A percentile compares a stretch with the other conserved stretches of the same genome.
Conservation (phyloP, 345 rosid genomes). For the Anastatica hierochuntica region DNA sequence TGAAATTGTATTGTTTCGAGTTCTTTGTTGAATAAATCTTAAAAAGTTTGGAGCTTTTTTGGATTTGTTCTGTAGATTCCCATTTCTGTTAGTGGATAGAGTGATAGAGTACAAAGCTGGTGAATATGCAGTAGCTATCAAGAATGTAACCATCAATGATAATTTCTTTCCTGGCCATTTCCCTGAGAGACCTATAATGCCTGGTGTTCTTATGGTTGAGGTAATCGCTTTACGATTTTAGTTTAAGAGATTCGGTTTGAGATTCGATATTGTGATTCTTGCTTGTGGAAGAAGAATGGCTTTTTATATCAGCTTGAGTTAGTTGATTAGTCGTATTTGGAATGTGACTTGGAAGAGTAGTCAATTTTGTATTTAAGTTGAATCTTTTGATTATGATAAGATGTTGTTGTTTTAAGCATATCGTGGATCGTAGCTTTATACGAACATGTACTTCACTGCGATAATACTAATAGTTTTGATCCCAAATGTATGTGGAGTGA, state of each 20-base stretch:
- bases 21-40: too few relatives aligned
- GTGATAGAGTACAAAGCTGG: conserved; percentile 93
- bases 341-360: too few relatives aligned
- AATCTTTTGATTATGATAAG: neutral
- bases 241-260: too few relatives aligned
- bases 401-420: too few relatives aligned
- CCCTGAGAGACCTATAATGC: conserved; percentile 98
- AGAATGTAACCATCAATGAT: conserved; percentile 95
- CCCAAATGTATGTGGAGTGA: neutral
- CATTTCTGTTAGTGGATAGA: conserved; percentile 97
- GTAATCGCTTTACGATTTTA: too few relatives aligned
- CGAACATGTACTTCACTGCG: neutral
- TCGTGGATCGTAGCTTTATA: neutral
- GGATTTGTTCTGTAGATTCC: conserved; percentile 57
- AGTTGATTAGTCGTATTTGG: too few relatives aligned
- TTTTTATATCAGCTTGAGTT: too few relatives aligned
- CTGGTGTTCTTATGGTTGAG: conserved; percentile 99
- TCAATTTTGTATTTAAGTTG: too few relatives aligned
- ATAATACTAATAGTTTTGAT: neutral
- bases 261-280: too few relatives aligned
- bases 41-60: neutral
- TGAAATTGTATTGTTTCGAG: neutral
- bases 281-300: too few relatives aligned
- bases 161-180: conserved; percentile 99
- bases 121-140: conserved; percentile 85